Base-by-base conservation (phyloP, 192 early-diverging fungal species). In the Umbelopsis vinacea region DNA sequence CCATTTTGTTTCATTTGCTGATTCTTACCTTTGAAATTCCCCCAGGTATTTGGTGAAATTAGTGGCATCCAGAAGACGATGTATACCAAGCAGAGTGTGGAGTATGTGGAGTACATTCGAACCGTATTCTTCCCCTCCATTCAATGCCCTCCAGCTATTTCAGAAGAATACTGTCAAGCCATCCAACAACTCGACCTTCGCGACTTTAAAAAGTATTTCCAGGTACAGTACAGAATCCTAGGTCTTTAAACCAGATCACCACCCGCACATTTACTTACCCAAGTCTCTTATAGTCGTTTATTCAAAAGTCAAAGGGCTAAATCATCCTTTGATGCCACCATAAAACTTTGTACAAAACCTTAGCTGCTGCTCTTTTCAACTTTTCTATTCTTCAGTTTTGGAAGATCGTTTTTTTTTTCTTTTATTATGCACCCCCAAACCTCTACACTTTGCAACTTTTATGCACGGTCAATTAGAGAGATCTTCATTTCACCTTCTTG, bases 171-270 rank as follows among this genome's bases (percentile, higher is more conserved):
- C 73, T 85, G 87, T 68, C 88, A 90, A 73, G 92, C 93, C 15
- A 71, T 95, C 66, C 86, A 85, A 66, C 87, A 90, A 70, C 78
- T 87, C 66, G 88, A 91, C 29, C 78, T 70, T 43, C 89, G 88
- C 76, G 83, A 84, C 66, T 90, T 93, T 69, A 89, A 87, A 74
- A 91, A 90, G 76, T 93, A 92, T 75, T 89, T 90, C 76, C 86
- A 86, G 82, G 87, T 88, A 85, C 74, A 47, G 55, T 47, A 19
- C 24, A 45, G 3, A 11, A 69, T 22, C n/a, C 19, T 17, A 35
- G 48, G 24, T 37, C 50, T 69, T 12, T 72, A 29, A 24, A 6
- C 43, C 23, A 55, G 8, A n/a, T 46, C 67, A 26, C 10, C 24
- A 66, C 54, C 37, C 46, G 55, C 43, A 46, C 29, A 35, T 6